Evolutionary conservation across 352 stramenopile species (phyloP), one percentile per base, ranked within the genome.

Genomic region (Phytopythium boreale): DNA sequence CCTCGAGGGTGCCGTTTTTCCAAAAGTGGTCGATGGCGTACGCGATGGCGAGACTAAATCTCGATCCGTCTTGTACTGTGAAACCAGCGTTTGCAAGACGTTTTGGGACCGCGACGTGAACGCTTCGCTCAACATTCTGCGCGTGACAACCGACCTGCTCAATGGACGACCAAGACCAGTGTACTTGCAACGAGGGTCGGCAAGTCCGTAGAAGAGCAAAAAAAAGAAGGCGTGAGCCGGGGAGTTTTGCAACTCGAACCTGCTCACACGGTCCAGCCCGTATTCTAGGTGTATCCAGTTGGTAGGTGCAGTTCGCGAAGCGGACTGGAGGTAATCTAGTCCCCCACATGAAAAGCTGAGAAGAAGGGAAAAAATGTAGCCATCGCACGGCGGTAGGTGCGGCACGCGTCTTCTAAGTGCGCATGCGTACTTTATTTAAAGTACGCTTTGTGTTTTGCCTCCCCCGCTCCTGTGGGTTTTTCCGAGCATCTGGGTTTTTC

Each of bases 61-160:
- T 29, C 29, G 34, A 26, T 19, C 22, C 26, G 51, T 43, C 8
- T 44, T 58, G 51, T 29, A 43, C 51, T 58, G 51, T 44, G 4
- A 12, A 58, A 58, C 27, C 51, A 58, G 51, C 34, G 20, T 9
- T 26, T 58, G 51, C 51, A 58, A 27, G 4, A 24, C 27, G 22
- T 26, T 19, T 44, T 58, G 29, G 51, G 51, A 58, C 10, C 27
- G 51, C 15, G 51, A 58, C 34, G 51, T 58, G n/a, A 58, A 58
- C 31, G 51, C 51, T 10, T n/a, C 51, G 17, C 51, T 58, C 17
- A 43, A 58, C 51, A 58, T 58, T 15, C 29, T 58, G 27, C 29
- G 5, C 1, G 22, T 43, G 17, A 43, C 51, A 12, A 43, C 51
- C 4, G 29, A 39, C 19, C 29, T 58, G 1, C 51, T 58, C 20